Evolutionary conservation across 2,329 filamentous ascomycete genomes (phyloP), one percentile per base, ranked within the genome.

Genomic region (Verticillium dahliae): DNA sequence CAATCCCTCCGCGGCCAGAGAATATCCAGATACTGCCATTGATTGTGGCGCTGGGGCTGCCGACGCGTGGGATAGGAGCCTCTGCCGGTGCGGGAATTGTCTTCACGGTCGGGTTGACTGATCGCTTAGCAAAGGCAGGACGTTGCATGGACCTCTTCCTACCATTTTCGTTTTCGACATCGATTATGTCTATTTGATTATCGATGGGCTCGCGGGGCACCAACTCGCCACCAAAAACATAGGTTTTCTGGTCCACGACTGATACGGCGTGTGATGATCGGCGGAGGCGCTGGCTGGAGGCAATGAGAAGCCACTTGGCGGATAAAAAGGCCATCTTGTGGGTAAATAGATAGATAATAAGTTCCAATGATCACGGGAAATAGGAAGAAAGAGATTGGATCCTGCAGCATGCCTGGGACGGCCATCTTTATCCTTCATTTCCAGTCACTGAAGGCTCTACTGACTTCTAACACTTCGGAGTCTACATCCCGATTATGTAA

Each of bases 1-100:
- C 81, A 6, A 76, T 66, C 6, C 86, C 86, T 2, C 86, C 85
- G 2, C 86, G 82, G 6, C 86, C 86, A 4, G 84, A 87, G 72
- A 88, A 89, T 39, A 88, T 58, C 66, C 85, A 88, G 22, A 89
- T 73, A 1, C 74, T 78, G 3, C 73, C 72, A 59, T 78, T 67
- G 6, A 86, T 62, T 0, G 73, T 70, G 0, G 80, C 72, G 6
- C 79, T 77, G 0, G 85, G 77, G 6, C 79, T 75, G 22, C 86
- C 86, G 1, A 89, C 84, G 0, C 86, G 80, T 0, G 85, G 78
- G 0, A 74, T 73, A 0, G 85, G 85, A 1, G 78, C 66, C 9
- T 62, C 45, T 0, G 58, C 6, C 2, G 69, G 52, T 9, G 65
- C 41, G 1, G 67, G 13, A 5, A 72, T 56, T 1, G 70, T 73